phyloP scores from a whole-genome alignment of 2,329 filamentous ascomycete species.

The Fusarium azukiicola region DNA sequence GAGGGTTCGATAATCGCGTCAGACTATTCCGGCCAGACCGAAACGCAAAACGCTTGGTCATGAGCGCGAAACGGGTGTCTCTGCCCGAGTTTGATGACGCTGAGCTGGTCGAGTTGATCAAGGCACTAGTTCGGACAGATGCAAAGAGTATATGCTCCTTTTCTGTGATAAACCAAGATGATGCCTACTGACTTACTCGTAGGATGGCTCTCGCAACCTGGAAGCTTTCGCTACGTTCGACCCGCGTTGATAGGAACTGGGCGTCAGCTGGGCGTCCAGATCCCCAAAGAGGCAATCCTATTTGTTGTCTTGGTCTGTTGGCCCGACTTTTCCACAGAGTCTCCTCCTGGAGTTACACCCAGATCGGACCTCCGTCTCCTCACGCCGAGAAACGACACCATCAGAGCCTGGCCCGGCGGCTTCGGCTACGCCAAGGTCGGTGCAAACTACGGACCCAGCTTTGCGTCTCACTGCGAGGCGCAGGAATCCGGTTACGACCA shows the following conservation, averaged over 20 bases:
- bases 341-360: background rate
- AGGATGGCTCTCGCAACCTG: slow-evolving; percentile 19
- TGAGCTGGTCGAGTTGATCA: background rate
- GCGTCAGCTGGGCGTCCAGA: slow-evolving; percentile 25
- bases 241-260: slow-evolving; percentile 35
- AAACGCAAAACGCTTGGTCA: background rate
- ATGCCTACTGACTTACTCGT: background rate
- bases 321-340: slow-evolving; percentile 24
- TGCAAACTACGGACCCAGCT: slow-evolving; percentile 45
- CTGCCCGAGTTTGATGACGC: slow-evolving; percentile 1
- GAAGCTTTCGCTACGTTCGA: slow-evolving; percentile 30
- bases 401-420: slow-evolving; percentile 61
- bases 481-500: slow-evolving; percentile 35
- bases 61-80: slow-evolving; percentile 2
- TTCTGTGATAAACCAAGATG: no score
- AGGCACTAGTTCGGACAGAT: background rate
- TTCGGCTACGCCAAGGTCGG: slow-evolving; percentile 39
- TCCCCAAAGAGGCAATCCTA: slow-evolving; percentile 28
- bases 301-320: slow-evolving; percentile 19
- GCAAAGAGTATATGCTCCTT: background rate
- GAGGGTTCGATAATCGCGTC: background rate
- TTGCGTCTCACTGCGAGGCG: slow-evolving; percentile 31
- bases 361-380: slow-evolving; percentile 31
- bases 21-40: background rate
- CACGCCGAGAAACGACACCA: slow-evolving; percentile 18